A percentile compares a stretch with the other conserved stretches of the same genome.
Evolutionary conservation across 768 basidiomycete species (phyloP).

Genomic region (Lactarius evosmus): DNA sequence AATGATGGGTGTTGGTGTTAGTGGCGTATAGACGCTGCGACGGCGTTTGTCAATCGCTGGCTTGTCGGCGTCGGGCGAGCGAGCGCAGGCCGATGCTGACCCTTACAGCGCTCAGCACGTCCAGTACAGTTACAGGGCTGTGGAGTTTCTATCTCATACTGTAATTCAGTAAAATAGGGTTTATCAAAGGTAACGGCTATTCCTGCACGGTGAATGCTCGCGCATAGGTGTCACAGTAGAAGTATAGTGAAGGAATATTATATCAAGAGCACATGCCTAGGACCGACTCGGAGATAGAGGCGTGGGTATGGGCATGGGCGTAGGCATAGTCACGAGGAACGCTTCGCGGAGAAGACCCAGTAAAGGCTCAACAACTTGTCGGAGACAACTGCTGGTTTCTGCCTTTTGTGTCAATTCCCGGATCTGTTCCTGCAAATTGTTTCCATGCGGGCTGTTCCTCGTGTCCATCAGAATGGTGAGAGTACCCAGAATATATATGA

Average conservation of each 20-base stretch:
- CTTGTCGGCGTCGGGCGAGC: no score
- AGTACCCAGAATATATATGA: background rate
- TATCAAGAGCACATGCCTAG: background rate
- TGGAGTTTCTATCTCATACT: no score
- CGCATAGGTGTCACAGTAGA: background rate
- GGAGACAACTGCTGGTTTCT: background rate
- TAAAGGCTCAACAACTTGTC: background rate
- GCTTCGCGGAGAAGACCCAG: background rate
- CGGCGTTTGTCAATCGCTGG: no score
- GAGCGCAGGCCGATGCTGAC: no score
- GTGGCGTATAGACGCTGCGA: no score
- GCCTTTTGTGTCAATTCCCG: background rate
- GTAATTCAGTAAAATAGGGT: no score
- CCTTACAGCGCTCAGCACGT: no score
- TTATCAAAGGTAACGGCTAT: no score
- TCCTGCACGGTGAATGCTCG: background rate
- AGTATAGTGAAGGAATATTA: background rate
- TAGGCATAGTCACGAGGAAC: background rate
- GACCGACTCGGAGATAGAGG: background rate
- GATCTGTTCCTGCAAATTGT: background rate
- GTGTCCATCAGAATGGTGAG: conserved; percentile 3
- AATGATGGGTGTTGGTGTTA: no score
- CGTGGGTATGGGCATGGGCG: background rate
- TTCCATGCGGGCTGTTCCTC: background rate
- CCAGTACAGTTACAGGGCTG: no score